Evolutionary conservation across 2,329 filamentous ascomycete genomes (phyloP).

Genomic region (Coniochaeta sp.): DNA sequence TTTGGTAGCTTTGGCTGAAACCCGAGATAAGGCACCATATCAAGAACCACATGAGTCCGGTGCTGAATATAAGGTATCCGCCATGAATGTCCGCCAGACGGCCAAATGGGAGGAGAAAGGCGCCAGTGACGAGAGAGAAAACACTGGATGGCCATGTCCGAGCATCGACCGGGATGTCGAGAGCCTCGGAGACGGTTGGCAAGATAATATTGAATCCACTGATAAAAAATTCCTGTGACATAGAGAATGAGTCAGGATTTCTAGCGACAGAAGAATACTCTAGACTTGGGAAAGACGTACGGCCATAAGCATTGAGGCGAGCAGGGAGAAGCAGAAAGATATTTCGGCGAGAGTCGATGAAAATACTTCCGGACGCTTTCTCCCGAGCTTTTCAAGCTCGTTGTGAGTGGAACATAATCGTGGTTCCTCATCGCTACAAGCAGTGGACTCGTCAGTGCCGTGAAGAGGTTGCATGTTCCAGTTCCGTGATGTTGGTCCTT

Average conservation of each 20-base stretch:
- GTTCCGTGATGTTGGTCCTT: not conserved
- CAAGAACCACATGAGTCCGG: constrained; percentile 42
- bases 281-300: constrained; percentile 19
- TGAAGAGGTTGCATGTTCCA: not conserved
- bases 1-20: constrained; percentile 47
- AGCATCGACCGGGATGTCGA: constrained; percentile 47
- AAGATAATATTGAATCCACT: constrained; percentile 55
- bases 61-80: constrained; percentile 35
- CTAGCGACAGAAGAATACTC: not conserved
- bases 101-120: constrained; percentile 44
- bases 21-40: constrained; percentile 50
- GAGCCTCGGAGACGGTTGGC: constrained; percentile 43
- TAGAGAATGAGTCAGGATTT: not conserved
- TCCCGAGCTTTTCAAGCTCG: constrained; percentile 48
- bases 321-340: constrained; percentile 52
- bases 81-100: constrained; percentile 38
- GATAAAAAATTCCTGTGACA: constrained; percentile 49
- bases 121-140: constrained; percentile 33
- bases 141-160: constrained; percentile 48
- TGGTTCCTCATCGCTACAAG: not conserved
- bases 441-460: not conserved
- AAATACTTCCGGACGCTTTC: constrained; percentile 48
- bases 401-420: constrained; percentile 1
- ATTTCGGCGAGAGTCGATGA: constrained; percentile 41
- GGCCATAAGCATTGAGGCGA: constrained; percentile 50